phyloP scores from a whole-genome alignment of 805 yeast species.

The Candida nonsorbophila region DNA sequence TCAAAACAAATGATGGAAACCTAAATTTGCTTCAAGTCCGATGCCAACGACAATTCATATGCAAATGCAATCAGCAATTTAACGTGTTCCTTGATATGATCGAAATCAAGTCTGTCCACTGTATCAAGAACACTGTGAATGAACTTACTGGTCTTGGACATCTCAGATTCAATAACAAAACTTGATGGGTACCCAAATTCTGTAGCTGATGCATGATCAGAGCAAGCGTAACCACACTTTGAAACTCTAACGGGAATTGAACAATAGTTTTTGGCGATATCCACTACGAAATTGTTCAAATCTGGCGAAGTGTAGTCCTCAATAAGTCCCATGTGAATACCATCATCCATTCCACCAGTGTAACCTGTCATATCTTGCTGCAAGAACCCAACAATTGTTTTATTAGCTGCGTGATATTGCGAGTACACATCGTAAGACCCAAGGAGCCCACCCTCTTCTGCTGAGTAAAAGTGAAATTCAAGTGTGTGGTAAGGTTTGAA shows the following conservation, averaged over 20 bases:
- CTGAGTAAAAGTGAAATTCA: conserved; percentile 92
- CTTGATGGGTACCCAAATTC: conserved; percentile 81
- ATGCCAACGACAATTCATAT: conserved; percentile 59
- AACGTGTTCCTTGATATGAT: conserved; percentile 76
- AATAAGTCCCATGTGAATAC: conserved; percentile 69
- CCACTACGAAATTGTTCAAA: conserved; percentile 57
- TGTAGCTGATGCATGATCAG: conserved; percentile 86
- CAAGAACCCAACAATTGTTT: conserved; percentile 71
- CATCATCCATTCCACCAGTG: conserved; percentile 44
- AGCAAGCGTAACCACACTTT: conserved; percentile 85
- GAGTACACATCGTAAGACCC: conserved; percentile 81
- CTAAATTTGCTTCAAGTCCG: too few relatives aligned
- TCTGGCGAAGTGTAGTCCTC: conserved; percentile 57
- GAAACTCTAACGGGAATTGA: conserved; percentile 69
- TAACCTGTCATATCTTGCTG: conserved; percentile 96
- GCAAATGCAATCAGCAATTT: conserved; percentile 71
- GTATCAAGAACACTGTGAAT: conserved; percentile 81
- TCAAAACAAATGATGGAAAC: too few relatives aligned
- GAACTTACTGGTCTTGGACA: conserved; percentile 57
- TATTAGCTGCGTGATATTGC: conserved; percentile 38
- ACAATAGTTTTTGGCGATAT: conserved; percentile 58
- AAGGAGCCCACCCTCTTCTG: conserved; percentile 87
- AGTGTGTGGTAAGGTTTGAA: conserved; percentile 64
- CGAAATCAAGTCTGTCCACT: conserved; percentile 69
- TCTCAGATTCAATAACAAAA: conserved; percentile 74